These are phyloP conservation scores for Alternaria alternata DNA, from an alignment of 2,329 filamentous ascomycete genomes.

Conservation along the genomic window DNA sequence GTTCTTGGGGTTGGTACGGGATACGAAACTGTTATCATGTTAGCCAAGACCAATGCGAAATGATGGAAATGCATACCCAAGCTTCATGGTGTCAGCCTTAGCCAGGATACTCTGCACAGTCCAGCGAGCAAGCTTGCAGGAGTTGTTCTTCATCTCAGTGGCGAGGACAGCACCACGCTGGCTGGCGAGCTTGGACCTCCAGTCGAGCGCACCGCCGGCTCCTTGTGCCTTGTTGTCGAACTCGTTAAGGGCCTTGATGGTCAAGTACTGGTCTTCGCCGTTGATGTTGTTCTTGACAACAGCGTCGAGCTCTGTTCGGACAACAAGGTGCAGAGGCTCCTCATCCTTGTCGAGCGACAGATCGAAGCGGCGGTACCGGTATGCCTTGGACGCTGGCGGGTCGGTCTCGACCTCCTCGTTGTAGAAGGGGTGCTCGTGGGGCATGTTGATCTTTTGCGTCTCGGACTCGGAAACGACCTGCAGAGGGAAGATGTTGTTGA, in stretches of 20 bases:
- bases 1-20: conserved; percentile 87
- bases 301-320: conserved; percentile 94
- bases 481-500: conserved; percentile 99
- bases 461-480: conserved; percentile 90
- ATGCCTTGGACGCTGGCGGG: conserved; percentile 92
- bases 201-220: conserved; percentile 93
- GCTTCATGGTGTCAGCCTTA: conserved; percentile 98
- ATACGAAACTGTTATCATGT: conserved; percentile 78
- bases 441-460: conserved; percentile 80
- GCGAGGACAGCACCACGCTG: conserved; percentile 97
- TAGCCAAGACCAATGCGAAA: conserved; percentile 2
- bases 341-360: conserved; percentile 89
- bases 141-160: conserved; percentile 99
- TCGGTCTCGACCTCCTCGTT: conserved; percentile 91
- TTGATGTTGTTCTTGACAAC: conserved; percentile 93
- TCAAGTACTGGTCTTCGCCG: conserved; percentile 89
- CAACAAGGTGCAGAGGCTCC: conserved; percentile 89
- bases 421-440: conserved; percentile 96
- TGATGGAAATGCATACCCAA: conserved; percentile 71
- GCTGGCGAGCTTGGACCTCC: conserved; percentile 91
- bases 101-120: conserved; percentile 96
- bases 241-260: conserved; percentile 97
- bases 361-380: conserved; percentile 98
- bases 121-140: conserved; percentile 97
- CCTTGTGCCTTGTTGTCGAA: conserved; percentile 98